phyloP scores from a whole-genome alignment of 176 grass and related monocot species.

The Eragrostis nindensis region DNA sequence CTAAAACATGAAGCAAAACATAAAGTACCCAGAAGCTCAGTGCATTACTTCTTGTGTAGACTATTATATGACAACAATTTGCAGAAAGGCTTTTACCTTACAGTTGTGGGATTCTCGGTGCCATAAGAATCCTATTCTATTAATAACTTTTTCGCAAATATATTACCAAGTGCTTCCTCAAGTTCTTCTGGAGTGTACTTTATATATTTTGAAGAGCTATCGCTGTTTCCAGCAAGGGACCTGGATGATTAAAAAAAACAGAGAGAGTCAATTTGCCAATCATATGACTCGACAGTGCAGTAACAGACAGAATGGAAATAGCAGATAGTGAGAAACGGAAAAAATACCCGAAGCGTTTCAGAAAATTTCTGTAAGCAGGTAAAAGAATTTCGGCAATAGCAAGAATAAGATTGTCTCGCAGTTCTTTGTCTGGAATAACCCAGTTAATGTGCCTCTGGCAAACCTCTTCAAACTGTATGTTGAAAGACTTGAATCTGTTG shows the following conservation, averaged over 20 bases:
- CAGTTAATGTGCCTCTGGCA: conserved; percentile 63
- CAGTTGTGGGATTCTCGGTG: neutral
- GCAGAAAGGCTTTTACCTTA: conserved; percentile 9
- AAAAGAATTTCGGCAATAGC: conserved; percentile 71
- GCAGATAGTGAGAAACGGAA: neutral
- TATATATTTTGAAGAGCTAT: conserved; percentile 47
- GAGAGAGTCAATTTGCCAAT: neutral
- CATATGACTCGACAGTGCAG: neutral
- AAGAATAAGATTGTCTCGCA: conserved; percentile 59
- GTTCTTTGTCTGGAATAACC: conserved; percentile 68
- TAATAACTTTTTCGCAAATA: conserved; percentile 36
- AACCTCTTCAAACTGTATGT: conserved; percentile 64
- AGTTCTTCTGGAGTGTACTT: conserved; percentile 58
- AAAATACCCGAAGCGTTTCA: conserved; percentile 65
- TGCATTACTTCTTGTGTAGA: neutral
- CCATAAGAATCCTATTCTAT: neutral
- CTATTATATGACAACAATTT: neutral
- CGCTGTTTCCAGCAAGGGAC: conserved; percentile 53
- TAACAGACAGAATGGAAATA: neutral
- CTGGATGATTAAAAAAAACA: conserved; percentile 33
- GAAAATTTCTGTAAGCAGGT: conserved; percentile 79
- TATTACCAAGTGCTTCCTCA: conserved; percentile 44
- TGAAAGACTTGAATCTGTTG: conserved; percentile 69
- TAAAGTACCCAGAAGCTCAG: neutral
- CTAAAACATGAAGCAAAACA: conserved; percentile 12